Evolutionary conservation across 306 rosid genomes (phyloP), one percentile per base, ranked within the genome.

Genomic region (Prunus fruticosa): DNA sequence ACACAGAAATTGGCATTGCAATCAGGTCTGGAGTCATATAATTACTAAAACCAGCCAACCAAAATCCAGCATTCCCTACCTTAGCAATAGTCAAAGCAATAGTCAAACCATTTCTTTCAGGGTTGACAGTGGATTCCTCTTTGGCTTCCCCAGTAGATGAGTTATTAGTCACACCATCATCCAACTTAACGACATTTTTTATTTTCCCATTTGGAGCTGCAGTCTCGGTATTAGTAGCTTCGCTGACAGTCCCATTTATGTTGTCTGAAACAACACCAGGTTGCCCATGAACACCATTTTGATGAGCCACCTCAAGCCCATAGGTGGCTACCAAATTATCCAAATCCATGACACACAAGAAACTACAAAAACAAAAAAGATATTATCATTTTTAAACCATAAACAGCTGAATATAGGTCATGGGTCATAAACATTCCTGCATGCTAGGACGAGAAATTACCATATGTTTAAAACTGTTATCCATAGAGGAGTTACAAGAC

Each of bases 331-430:
- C 82, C 71, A 73, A 78, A 76, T 74, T 78, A 72, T 60, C 86
- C 2, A 86, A 81, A 87, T 91, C 98, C 98, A 96, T 93, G 80
- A 70, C 79, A 72, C 85, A 76, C 64, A 69, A 65, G 71, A 76
- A 78, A 81, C 96, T 88, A 75, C 82, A 86, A 76, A 71, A 77
- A 3, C 62, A 64, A 49, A 49, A 28, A 74, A 34, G 41, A 67
- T 34, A 38, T 66, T 23, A 65, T 9, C 3, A 38, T 38, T 18
- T 38, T 1, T 54, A 47, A 46, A 8, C 27, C n/a, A 50, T 69
- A 28, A 69, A 23, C 75, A 53, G 34, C 75, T 19, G 25, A 9
- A 46, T 18, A 18, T 52, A 28, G 8, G 28, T 38, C 43, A 51
- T 27, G 8, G 0, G 11, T 7, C 62, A 50, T 16, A 62, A 18